phyloP scores from a whole-genome alignment of 139 green algal genomes.

The Coccomyxa sp. region DNA sequence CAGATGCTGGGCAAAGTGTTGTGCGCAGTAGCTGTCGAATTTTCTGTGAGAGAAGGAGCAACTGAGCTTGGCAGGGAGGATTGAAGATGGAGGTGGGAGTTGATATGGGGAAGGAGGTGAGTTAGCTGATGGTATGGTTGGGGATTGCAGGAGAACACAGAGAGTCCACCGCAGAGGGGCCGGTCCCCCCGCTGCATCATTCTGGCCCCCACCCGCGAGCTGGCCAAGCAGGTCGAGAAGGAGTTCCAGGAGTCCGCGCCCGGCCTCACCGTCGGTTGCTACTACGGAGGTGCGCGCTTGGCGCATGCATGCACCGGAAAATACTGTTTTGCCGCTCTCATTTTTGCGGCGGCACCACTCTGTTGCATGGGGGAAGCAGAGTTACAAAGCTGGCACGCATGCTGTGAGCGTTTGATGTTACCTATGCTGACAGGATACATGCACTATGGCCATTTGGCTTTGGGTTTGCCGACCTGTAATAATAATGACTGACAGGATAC shows the following conservation, averaged over 20 bases:
- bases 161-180: conserved; percentile 7
- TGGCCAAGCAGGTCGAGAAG: conserved; percentile 96
- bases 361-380: too few species aligned
- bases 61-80: too few species aligned
- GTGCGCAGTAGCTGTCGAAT: too few species aligned
- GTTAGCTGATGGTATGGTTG: neutral
- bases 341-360: too few species aligned
- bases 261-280: conserved; percentile 57
- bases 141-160: conserved; percentile 7
- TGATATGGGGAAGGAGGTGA: neutral
- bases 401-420: too few species aligned
- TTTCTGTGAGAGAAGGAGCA: too few species aligned
- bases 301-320: neutral
- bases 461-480: too few species aligned
- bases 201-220: conserved; percentile 93
- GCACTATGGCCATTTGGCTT: too few species aligned
- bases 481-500: too few species aligned
- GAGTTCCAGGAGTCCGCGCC: conserved; percentile 81
- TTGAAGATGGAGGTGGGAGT: neutral
- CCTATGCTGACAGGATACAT: too few species aligned
- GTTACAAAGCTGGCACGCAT: too few species aligned
- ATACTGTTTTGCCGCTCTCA: neutral
- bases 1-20: too few species aligned
- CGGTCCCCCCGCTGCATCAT: conserved; percentile 77
- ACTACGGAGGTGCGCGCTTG: conserved; percentile 75